Evolutionary conservation across 768 basidiomycete genomes (phyloP).

Genomic region (Auriculariales sp.): DNA sequence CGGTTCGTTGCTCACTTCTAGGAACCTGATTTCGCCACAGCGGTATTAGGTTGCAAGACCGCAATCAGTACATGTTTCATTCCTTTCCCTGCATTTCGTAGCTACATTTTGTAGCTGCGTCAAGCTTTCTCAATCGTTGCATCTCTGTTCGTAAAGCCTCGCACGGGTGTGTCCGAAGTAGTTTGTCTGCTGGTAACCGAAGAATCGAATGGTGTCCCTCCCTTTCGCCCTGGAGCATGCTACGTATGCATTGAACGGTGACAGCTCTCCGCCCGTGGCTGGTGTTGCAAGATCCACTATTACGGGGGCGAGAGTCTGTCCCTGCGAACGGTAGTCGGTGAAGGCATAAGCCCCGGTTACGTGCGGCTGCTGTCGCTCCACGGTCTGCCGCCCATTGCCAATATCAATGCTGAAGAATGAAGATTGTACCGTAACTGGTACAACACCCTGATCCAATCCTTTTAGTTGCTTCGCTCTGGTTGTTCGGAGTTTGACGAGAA

Average conservation of each 20-base stretch:
- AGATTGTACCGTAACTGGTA: conserved; percentile 22
- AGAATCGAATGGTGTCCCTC: conserved; percentile 15
- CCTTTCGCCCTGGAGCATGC: conserved; percentile 21
- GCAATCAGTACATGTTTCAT: no score
- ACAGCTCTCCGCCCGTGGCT: conserved; percentile 12
- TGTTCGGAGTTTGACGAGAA: conserved; percentile 18
- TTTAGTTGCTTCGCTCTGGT: conserved; percentile 13
- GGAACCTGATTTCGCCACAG: no score
- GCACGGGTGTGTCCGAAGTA: no score
- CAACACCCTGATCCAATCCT: conserved; percentile 16
- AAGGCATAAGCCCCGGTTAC: conserved; percentile 26
- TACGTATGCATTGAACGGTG: conserved; percentile 19
- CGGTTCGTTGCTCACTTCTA: no score
- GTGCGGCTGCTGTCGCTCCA: conserved; percentile 17
- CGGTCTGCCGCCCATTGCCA: neutral
- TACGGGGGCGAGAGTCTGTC: conserved; percentile 23
- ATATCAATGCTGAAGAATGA: conserved; percentile 9
- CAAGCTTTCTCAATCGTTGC: no score
- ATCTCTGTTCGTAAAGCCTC: no score
- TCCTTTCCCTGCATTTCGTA: no score
- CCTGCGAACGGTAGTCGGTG: conserved; percentile 28
- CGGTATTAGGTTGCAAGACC: no score
- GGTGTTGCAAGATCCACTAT: conserved; percentile 22
- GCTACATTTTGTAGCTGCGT: no score
- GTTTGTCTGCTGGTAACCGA: no score